phyloP scores from a whole-genome alignment of 2,329 filamentous ascomycete species.

The Zasmidium angulare region DNA sequence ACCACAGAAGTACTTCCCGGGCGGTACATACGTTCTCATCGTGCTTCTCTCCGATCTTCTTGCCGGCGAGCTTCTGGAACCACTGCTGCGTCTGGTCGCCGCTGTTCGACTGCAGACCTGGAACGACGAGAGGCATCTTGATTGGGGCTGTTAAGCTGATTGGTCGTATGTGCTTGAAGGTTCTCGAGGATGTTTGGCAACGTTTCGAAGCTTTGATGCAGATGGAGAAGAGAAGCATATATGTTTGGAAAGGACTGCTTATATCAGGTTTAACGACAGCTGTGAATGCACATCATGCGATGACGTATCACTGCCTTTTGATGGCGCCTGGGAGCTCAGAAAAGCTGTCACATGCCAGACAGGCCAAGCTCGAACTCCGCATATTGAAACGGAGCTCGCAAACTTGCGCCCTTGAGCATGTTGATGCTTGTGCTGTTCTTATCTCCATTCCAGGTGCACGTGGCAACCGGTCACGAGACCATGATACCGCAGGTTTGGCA shows the following conservation, averaged over 20 bases:
- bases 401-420: background rate
- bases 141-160: background rate
- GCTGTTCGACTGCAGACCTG: conserved; percentile 44
- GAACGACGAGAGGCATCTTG: conserved; percentile 53
- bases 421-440: background rate
- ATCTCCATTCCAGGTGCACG: background rate
- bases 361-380: background rate
- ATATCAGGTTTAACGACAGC: conserved; percentile 4
- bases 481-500: background rate
- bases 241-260: background rate
- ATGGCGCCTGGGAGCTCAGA: background rate
- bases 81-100: conserved; percentile 43
- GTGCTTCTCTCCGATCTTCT: conserved; percentile 50
- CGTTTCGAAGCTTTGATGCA: background rate
- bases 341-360: background rate
- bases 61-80: conserved; percentile 51
- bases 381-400: background rate
- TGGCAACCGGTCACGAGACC: background rate
- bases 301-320: conserved; percentile 1
- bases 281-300: background rate
- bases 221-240: conserved; percentile 1
- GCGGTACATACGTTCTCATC: conserved; percentile 42
- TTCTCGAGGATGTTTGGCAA: background rate
- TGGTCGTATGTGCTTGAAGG: background rate
- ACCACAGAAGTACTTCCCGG: too few species aligned